phyloP scores from a whole-genome alignment of 2,329 filamentous ascomycete species.

The Hirsutella rhossiliensis region DNA sequence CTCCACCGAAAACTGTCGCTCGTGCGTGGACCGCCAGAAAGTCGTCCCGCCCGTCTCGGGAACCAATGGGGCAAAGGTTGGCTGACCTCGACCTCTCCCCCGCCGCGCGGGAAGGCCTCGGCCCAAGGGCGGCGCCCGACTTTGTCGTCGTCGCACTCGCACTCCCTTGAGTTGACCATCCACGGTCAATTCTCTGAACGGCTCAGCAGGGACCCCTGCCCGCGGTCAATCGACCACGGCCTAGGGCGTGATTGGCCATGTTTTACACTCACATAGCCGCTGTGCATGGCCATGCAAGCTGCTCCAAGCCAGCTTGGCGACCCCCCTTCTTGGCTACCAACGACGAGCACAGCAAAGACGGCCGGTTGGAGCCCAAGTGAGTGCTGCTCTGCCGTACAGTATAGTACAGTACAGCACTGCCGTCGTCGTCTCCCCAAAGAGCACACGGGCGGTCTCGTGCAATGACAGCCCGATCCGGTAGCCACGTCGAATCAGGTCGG shows the following conservation, averaged over 20 bases:
- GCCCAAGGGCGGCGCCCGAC: not conserved
- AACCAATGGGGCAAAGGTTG: no score
- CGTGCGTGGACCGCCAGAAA: not conserved
- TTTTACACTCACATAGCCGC: slow-evolving; percentile 28
- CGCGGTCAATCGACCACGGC: slow-evolving; percentile 3
- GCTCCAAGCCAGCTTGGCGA: slow-evolving; percentile 8
- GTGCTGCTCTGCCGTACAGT: no score
- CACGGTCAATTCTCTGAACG: slow-evolving; percentile 13
- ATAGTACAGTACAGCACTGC: not conserved
- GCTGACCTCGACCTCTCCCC: not conserved
- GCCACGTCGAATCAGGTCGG: no score
- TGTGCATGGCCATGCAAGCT: slow-evolving; percentile 29
- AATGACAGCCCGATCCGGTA: no score
- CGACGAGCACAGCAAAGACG: no score
- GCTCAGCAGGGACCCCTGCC: slow-evolving; percentile 13
- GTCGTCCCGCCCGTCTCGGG: not conserved
- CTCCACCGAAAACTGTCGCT: slow-evolving; percentile 8
- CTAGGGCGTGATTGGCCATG: slow-evolving; percentile 16
- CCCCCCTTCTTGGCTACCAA: not conserved
- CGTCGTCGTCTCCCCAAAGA: no score
- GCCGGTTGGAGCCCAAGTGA: no score
- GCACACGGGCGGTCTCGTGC: no score
- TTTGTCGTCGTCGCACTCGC: slow-evolving; percentile 1
- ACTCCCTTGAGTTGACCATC: not conserved
- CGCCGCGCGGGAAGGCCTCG: slow-evolving; percentile 1